Percentiles rank a stretch among this genome's conserved stretches.
These are phyloP conservation scores for Aspergillus homomorphus DNA, from an alignment of 495 filamentous ascomycete species.

Conservation along the genomic window DNA sequence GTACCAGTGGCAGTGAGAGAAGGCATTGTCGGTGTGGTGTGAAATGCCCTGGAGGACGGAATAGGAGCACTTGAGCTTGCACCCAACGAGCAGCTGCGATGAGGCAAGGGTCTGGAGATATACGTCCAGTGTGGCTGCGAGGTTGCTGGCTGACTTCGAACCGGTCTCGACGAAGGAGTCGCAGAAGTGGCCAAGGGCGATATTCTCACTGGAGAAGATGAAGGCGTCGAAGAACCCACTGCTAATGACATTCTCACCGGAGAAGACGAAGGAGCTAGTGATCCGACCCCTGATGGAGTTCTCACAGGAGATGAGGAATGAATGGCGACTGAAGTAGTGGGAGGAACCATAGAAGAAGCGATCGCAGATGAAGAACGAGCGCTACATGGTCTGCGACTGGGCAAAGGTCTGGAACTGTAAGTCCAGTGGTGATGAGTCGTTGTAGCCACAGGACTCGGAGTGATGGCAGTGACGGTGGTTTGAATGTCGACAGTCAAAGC, in stretches of 20 bases:
- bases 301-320: neutral
- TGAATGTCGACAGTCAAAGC: neutral
- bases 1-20: neutral
- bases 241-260: neutral
- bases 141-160: neutral
- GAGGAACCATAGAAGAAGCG: neutral
- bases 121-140: neutral
- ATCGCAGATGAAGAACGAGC: neutral
- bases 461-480: neutral
- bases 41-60: neutral
- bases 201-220: neutral
- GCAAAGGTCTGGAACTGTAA: neutral
- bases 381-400: neutral
- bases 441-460: neutral
- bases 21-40: neutral
- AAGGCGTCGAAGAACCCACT: neutral
- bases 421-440: neutral
- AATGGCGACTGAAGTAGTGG: neutral
- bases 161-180: neutral
- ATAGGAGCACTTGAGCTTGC: neutral
- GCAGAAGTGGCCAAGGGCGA: neutral
- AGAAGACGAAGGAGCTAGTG: neutral
- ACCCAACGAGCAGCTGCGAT: neutral
- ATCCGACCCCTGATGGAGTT: neutral
- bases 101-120: neutral